Percentiles rank a stretch among this genome's conserved stretches.
phyloP scores from a whole-genome alignment of 1,284 basidiomycete genomes.

The Leccinum colubrinum region DNA sequence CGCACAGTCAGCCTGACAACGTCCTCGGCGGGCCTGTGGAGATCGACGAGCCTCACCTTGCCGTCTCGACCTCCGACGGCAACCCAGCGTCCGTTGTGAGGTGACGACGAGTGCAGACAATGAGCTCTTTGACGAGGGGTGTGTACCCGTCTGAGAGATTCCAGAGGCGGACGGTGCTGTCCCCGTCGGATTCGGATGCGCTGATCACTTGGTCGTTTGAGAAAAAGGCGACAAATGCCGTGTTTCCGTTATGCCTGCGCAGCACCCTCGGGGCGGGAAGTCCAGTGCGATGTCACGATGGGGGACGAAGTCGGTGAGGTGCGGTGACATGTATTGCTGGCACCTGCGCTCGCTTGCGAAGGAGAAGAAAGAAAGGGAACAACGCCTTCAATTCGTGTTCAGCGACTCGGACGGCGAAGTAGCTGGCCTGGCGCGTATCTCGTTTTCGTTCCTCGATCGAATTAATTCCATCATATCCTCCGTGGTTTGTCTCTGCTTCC shows the following conservation, averaged over 20 bases:
- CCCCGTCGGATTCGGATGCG: constrained; percentile 13
- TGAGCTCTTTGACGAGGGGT: constrained; percentile 10
- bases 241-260: constrained; percentile 12
- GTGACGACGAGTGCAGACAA: too few species aligned
- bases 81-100: constrained; percentile 2
- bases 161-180: constrained; percentile 22
- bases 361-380: background rate
- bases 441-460: background rate
- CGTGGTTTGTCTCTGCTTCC: constrained; percentile 44
- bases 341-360: background rate
- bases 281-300: background rate
- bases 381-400: too few species aligned
- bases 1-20: constrained; percentile 1
- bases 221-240: constrained; percentile 18
- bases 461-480: constrained; percentile 36
- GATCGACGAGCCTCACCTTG: constrained; percentile 12
- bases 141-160: constrained; percentile 4
- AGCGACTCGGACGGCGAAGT: too few species aligned
- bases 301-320: constrained; percentile 1
- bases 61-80: constrained; percentile 20
- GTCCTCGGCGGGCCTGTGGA: background rate
- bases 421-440: background rate
- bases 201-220: constrained; percentile 18
- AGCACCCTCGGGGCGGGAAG: constrained; percentile 8
- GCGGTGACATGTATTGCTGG: constrained; percentile 2